Evolutionary conservation across 129 eudicot genomes (phyloP), one percentile per base, ranked within the genome.

Genomic region (Lactuca saligna): DNA sequence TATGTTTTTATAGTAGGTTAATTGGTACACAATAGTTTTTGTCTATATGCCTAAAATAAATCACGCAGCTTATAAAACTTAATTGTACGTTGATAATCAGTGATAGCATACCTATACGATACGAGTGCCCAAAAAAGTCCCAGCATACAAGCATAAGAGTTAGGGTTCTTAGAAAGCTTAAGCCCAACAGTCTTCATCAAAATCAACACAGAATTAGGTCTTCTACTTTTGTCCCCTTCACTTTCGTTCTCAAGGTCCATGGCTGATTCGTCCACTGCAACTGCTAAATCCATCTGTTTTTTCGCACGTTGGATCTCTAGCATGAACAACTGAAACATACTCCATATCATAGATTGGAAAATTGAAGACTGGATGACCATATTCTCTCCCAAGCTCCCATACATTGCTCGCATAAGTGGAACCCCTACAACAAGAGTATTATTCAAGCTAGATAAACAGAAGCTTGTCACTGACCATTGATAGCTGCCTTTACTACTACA

Each of bases 121-220:
- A 87, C 11, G 34, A 69, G 79, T 15, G 95, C 90, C 95, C 95
- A 87, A 14, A 54, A 17, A 69, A 87, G 69, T 4, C 95, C 95
- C 13, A 84, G 8, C 20, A 84, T 29, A 68, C 95, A 87, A 5
- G 82, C 85, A 78, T 87, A 87, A 11, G 90, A 71, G 72, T 87
- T 87, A 0, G 95, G 95, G 17, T 87, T 87, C 72, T 69, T 67
- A 0, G 82, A 81, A 6, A 87, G 76, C 59, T 84, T 87, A 0
- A 82, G 35, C 69, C 86, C 56, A 61, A 87, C 90, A 14, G 58
- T 56, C 79, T 79, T 84, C 80, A 77, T 82, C 63, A 87, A 66
- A 11, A 64, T 16, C 74, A 73, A 63, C 9, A 87, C 59, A 3
- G 86, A 70, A 25, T 25, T 25, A 2, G 79, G 85, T 57, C 58